Conservation (phyloP, 106 monocot species). For the Xerophyta viscosa region DNA sequence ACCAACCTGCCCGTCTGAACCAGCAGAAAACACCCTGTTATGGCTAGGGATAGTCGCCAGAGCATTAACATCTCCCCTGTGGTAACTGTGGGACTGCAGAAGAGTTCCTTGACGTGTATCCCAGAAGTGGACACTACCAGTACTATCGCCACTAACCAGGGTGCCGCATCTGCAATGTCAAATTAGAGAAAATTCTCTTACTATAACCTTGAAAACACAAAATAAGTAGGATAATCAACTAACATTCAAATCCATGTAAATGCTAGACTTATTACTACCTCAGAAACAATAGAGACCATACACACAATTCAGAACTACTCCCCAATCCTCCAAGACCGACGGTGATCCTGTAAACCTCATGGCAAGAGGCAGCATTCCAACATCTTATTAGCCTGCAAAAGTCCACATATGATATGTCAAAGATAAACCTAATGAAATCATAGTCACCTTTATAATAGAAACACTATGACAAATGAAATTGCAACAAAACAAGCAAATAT, state of each 20-base stretch:
- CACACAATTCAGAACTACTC: conserved; percentile 60
- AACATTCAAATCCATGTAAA: not conserved
- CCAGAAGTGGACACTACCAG: conserved; percentile 97
- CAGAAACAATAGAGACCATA: conserved; percentile 82
- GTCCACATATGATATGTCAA: not conserved
- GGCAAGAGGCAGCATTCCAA: conserved; percentile 54
- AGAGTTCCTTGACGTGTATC: conserved; percentile 78
- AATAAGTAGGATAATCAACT: not conserved
- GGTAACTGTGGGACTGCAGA: conserved; percentile 67
- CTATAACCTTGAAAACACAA: not conserved
- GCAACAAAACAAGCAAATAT: not conserved
- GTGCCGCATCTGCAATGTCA: conserved; percentile 58
- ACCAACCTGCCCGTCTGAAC: conserved; percentile 91
- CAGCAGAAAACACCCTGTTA: conserved; percentile 88
- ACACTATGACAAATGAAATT: not conserved
- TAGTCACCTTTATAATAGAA: not conserved
- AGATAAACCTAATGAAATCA: not conserved
- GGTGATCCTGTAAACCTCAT: conserved; percentile 76
- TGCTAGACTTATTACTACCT: conserved; percentile 30
- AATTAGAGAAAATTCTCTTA: not conserved
- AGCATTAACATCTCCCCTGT: conserved; percentile 82
- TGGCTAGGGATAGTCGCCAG: conserved; percentile 68
- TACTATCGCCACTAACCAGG: conserved; percentile 92
- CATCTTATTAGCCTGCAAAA: conserved; percentile 78
- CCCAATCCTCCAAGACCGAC: conserved; percentile 77